Evolutionary conservation across 139 green algal genomes (phyloP), one percentile per base, ranked within the genome.

Genomic region (Chlorella sorokiniana): DNA sequence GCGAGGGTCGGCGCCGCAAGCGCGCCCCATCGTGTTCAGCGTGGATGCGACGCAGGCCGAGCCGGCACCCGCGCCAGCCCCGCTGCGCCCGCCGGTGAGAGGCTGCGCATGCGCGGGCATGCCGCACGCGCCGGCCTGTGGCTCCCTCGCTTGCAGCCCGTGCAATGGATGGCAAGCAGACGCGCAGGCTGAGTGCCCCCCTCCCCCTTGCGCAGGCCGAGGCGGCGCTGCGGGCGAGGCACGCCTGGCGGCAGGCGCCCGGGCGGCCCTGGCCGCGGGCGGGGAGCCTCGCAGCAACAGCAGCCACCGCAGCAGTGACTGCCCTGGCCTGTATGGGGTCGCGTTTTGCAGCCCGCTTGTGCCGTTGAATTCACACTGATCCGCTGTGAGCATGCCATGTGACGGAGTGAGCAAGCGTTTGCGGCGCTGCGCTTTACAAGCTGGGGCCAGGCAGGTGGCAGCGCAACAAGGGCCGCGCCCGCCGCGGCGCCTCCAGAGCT

Each of bases 1-100:
- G 70, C 44, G 70, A 77, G 70, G 70, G 70, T n/a, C 70, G 70
- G 29, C 44, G 70, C 44, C 72, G 74, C 74, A 80, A 59, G 74
- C 74, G 74, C 11, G 56, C 27, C 74, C 74, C 40, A 80, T 80
- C 27, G 74, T 80, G 38, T 80, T 80, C 56, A 54, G 42, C 9
- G 27, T 56, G 9, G 56, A 67, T 22, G 18, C 72, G 8, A 27
- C 35, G 23, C 33, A 51, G 35, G 54, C 72, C 48, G 51, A 44
- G n/a, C 5, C 74, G 0, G 45, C 70, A 0, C 8, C 45, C 25
- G n/a, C 51, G 44, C 45, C 70, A 29, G 70, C 29, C 29, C 25
- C 42, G 52, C 72, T 6, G 44, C 25, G 4, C 25, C 45, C 38
- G 29, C 40, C 23, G 63, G 31, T 44, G 62, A 44, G 62, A 6